Evolutionary conservation across 441 rosid genomes (phyloP).

Genomic region (Erysimum cheiri): DNA sequence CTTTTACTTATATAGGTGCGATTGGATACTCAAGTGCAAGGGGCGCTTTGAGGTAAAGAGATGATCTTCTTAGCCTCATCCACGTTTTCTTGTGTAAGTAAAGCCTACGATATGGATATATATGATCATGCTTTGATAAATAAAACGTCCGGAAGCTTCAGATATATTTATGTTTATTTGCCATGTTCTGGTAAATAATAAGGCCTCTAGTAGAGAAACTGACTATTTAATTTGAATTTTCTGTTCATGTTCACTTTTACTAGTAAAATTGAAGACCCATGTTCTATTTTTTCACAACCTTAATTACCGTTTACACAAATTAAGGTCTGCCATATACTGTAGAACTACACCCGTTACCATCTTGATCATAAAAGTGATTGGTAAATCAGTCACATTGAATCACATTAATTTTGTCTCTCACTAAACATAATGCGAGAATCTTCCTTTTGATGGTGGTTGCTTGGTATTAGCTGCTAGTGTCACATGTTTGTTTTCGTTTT

Average conservation of each 20-base stretch:
- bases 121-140: constrained; percentile 10
- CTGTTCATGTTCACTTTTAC: constrained; percentile 1
- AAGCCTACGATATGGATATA: background rate
- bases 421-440: background rate
- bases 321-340: background rate
- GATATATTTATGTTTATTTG: background rate
- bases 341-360: background rate
- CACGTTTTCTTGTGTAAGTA: constrained; percentile 7
- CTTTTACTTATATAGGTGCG: too few relatives aligned
- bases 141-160: constrained; percentile 3
- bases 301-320: constrained; percentile 10
- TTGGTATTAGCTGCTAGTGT: constrained; percentile 3
- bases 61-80: background rate
- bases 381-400: background rate
- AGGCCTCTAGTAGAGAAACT: constrained; percentile 2
- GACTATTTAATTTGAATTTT: constrained; percentile 11
- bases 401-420: constrained; percentile 13
- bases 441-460: constrained; percentile 14
- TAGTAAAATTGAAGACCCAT: constrained; percentile 15
- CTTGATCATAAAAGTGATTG: constrained; percentile 1
- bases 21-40: background rate
- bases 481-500: constrained; percentile 8
- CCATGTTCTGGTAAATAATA: background rate
- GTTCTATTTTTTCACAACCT: constrained; percentile 10
- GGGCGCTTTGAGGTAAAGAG: background rate